Conservation (phyloP, 345 rosid species). For the Hevea brasiliensis region DNA sequence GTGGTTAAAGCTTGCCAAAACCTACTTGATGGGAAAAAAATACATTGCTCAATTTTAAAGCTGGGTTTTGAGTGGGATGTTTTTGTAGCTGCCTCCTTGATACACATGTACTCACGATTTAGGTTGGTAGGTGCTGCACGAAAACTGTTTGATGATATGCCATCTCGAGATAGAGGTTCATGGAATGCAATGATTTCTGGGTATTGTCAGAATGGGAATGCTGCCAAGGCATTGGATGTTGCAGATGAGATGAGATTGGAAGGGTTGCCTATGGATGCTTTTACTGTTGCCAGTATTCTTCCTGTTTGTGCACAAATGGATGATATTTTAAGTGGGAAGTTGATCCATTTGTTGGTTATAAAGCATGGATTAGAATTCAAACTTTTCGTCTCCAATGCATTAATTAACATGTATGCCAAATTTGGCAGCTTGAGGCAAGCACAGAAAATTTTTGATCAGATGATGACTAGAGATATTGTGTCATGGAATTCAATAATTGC, state of each 20-base stretch:
- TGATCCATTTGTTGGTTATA: constrained; percentile 51
- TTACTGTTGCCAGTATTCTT: constrained; percentile 67
- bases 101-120: constrained; percentile 77
- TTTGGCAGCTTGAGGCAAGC: constrained; percentile 63
- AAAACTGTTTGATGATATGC: constrained; percentile 56
- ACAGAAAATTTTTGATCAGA: constrained; percentile 49
- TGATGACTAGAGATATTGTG: constrained; percentile 55
- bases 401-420: constrained; percentile 82
- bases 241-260: constrained; percentile 63
- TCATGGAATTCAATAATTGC: constrained; percentile 91
- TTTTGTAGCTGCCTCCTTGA: constrained; percentile 58
- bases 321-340: constrained; percentile 55
- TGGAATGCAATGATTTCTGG: constrained; percentile 91
- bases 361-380: constrained; percentile 47
- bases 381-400: constrained; percentile 64
- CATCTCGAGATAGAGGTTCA: constrained; percentile 52
- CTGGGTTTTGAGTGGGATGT: constrained; percentile 60
- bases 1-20: constrained; percentile 55
- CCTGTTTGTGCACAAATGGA: constrained; percentile 72
- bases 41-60: constrained; percentile 41
- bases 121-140: constrained; percentile 49
- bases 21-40: constrained; percentile 52
- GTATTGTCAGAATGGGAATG: constrained; percentile 61
- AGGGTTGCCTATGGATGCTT: constrained; percentile 61
- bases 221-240: constrained; percentile 54